phyloP scores from a whole-genome alignment of 805 yeast species.

The Schwanniomyces sp. region DNA sequence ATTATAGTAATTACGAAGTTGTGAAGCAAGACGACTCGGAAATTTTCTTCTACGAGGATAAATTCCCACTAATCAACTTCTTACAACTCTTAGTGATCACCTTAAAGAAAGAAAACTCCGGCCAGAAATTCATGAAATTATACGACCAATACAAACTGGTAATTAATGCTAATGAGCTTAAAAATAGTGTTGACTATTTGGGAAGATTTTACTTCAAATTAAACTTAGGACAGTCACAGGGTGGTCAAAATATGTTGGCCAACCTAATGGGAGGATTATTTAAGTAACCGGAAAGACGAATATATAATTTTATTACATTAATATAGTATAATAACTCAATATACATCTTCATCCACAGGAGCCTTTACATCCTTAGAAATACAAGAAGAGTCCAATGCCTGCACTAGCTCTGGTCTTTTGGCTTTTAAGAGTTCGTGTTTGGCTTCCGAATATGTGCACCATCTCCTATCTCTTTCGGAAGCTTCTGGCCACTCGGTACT shows the following conservation, averaged over 20 bases:
- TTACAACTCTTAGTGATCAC: slow-evolving; percentile 64
- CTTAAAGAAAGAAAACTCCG: slow-evolving; percentile 47
- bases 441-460: slow-evolving; percentile 76
- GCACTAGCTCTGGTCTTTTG: slow-evolving; percentile 65
- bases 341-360: not conserved
- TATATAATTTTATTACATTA: not conserved
- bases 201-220: slow-evolving; percentile 67
- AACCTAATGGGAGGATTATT: slow-evolving; percentile 65
- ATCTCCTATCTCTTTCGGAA: slow-evolving; percentile 58
- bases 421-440: slow-evolving; percentile 54
- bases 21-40: slow-evolving; percentile 27
- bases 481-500: slow-evolving; percentile 77
- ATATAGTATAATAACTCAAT: not conserved
- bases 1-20: slow-evolving; percentile 10
- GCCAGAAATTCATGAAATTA: slow-evolving; percentile 55
- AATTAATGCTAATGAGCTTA: slow-evolving; percentile 34
- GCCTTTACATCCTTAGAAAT: slow-evolving; percentile 36
- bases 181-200: slow-evolving; percentile 50
- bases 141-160: slow-evolving; percentile 46
- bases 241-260: slow-evolving; percentile 45
- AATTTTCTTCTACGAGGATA: slow-evolving; percentile 34
- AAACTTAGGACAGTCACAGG: slow-evolving; percentile 37
- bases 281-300: slow-evolving; percentile 18
- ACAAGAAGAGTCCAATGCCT: slow-evolving; percentile 59
- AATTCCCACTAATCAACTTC: slow-evolving; percentile 58